These are phyloP conservation scores for Xylaria telfairii DNA, from an alignment of 495 filamentous ascomycete species.

Conservation along the genomic window DNA sequence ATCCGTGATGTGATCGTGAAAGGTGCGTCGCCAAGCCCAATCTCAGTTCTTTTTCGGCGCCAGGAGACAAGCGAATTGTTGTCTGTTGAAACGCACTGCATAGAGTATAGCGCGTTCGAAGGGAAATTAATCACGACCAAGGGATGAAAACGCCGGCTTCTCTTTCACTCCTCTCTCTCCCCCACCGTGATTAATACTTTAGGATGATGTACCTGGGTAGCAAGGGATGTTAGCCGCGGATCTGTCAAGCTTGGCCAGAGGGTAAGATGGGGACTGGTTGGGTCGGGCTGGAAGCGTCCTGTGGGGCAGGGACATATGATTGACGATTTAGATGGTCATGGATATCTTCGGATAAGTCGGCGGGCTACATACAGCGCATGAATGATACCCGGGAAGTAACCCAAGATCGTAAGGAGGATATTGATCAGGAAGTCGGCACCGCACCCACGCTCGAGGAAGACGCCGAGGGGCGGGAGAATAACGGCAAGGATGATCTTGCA, in stretches of 20 bases:
- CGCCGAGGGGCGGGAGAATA: constrained; percentile 86
- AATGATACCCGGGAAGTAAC: constrained; percentile 78
- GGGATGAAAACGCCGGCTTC: constrained; percentile 10
- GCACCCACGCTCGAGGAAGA: constrained; percentile 90
- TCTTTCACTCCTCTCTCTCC: neutral
- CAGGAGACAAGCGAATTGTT: neutral
- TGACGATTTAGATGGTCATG: neutral
- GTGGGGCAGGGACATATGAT: neutral
- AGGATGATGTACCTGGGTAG: constrained; percentile 53
- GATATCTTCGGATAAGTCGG: constrained; percentile 8
- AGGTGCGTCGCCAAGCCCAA: constrained; percentile 14
- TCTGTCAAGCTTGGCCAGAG: neutral
- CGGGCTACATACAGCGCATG: constrained; percentile 65
- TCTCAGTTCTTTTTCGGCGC: neutral
- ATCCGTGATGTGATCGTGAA: neutral
- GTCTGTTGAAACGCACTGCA: constrained; percentile 10
- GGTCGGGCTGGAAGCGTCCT: neutral
- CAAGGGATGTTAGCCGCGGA: constrained; percentile 22
- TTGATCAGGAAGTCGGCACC: constrained; percentile 85
- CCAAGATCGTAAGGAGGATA: constrained; percentile 83
- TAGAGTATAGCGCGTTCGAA: constrained; percentile 17
- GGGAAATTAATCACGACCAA: constrained; percentile 1
- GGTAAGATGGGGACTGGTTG: neutral
- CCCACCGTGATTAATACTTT: constrained; percentile 48
- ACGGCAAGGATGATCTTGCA: constrained; percentile 90